Evolutionary conservation across 129 eudicot genomes (phyloP).

Genomic region (Artemisia argyi): DNA sequence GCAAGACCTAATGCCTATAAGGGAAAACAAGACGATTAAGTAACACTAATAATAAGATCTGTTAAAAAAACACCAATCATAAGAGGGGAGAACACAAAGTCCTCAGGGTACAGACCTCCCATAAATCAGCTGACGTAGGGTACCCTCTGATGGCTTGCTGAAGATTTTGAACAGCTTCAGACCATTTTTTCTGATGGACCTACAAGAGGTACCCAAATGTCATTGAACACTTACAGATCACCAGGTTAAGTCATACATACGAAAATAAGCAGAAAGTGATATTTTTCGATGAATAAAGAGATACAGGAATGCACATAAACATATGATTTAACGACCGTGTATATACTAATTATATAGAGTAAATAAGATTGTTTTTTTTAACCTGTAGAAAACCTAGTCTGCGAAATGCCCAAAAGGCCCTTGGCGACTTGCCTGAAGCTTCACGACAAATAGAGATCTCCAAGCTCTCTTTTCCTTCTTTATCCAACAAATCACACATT

Average conservation of each 20-base stretch:
- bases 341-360: too few species aligned
- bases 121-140: constrained; percentile 90
- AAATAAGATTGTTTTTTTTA: not conserved
- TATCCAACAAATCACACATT: constrained; percentile 82
- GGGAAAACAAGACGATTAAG: constrained; percentile 23
- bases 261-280: not conserved
- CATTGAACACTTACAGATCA: not conserved
- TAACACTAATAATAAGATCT: not conserved
- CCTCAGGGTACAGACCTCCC: constrained; percentile 67
- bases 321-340: not conserved
- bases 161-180: constrained; percentile 87
- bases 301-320: not conserved
- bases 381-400: constrained; percentile 93
- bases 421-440: constrained; percentile 85
- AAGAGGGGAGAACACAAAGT: constrained; percentile 7
- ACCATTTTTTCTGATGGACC: constrained; percentile 84
- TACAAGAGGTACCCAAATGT: constrained; percentile 28
- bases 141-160: constrained; percentile 97
- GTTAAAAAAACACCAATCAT: constrained; percentile 2
- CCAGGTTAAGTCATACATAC: not conserved
- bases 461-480: constrained; percentile 84
- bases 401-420: constrained; percentile 97
- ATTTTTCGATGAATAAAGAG: not conserved
- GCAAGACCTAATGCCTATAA: constrained; percentile 90
- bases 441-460: constrained; percentile 77